phyloP scores from a whole-genome alignment of 192 early-diverging fungal genomes.

The Umbelopsis sp. region DNA sequence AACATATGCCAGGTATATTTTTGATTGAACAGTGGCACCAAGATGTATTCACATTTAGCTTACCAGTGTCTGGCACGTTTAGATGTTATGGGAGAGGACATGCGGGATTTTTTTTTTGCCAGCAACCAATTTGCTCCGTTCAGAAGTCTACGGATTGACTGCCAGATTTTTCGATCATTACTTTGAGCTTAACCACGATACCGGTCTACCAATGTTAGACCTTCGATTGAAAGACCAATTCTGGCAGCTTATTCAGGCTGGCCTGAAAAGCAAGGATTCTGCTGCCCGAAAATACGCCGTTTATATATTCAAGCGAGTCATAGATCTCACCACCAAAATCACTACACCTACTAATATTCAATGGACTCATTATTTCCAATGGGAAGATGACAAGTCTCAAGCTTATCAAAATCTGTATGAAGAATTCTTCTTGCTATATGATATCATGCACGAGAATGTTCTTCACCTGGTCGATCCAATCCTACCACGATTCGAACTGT shows the following conservation, averaged over 20 bases:
- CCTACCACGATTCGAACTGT: constrained; percentile 43
- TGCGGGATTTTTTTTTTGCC: constrained; percentile 33
- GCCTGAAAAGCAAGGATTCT: constrained; percentile 35
- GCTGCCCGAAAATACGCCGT: constrained; percentile 32
- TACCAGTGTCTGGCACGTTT: background rate
- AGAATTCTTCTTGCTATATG: constrained; percentile 52
- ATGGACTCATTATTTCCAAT: constrained; percentile 35
- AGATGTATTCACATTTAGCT: background rate
- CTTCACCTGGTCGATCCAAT: constrained; percentile 54
- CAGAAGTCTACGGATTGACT: constrained; percentile 35
- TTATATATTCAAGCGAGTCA: constrained; percentile 34
- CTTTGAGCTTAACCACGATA: constrained; percentile 23
- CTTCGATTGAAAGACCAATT: constrained; percentile 32
- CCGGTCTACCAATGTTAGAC: constrained; percentile 12
- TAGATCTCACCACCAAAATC: constrained; percentile 29
- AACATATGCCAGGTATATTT: background rate
- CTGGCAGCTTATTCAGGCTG: constrained; percentile 38
- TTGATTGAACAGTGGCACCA: background rate
- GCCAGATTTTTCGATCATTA: constrained; percentile 36
- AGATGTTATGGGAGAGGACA: constrained; percentile 41
- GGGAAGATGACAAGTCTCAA: constrained; percentile 15
- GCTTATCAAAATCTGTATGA: constrained; percentile 41
- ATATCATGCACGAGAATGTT: constrained; percentile 46
- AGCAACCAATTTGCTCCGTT: constrained; percentile 37
- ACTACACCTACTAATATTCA: background rate